Percentiles rank a stretch among this genome's conserved stretches.
phyloP scores from a whole-genome alignment of 306 rosid species.

The Canavalia gladiata region DNA sequence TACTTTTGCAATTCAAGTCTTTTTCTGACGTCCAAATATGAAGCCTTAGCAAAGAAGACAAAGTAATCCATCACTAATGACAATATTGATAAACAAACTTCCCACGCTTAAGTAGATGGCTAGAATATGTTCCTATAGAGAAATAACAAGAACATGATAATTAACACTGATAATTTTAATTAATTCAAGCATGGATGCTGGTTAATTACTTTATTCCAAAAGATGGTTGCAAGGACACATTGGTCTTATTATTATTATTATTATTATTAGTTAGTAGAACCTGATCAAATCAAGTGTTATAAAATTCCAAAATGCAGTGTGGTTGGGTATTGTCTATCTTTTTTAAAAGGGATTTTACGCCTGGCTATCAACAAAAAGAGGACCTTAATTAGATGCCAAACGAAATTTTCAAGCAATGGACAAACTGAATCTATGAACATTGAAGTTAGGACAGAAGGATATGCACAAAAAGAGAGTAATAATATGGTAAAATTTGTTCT shows the following conservation, averaged over 20 bases:
- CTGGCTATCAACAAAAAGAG: not conserved
- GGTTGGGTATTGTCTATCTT: not conserved
- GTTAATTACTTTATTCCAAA: not conserved
- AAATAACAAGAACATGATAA: not conserved
- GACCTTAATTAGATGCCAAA: constrained; percentile 5
- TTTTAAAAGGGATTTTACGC: not conserved
- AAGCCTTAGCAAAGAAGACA: too few relatives aligned
- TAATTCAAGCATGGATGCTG: not conserved
- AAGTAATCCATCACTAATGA: too few relatives aligned
- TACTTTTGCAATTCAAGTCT: too few relatives aligned
- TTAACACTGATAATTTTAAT: not conserved
- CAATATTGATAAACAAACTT: not conserved
- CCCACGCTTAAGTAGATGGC: not conserved
- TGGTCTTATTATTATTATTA: not conserved
- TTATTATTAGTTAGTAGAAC: not conserved
- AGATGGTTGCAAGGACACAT: not conserved
- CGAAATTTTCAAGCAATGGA: not conserved
- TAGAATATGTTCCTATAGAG: not conserved
- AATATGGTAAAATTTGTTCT: not conserved
- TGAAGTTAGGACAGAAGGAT: constrained; percentile 40
- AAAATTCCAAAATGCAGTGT: not conserved
- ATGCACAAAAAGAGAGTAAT: constrained; percentile 8
- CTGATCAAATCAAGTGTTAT: not conserved
- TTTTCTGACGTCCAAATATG: too few relatives aligned
- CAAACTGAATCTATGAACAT: constrained; percentile 27